Base-by-base conservation (phyloP, 1,284 basidiomycete genomes). In the Erythrobasidium hasegawianum region DNA sequence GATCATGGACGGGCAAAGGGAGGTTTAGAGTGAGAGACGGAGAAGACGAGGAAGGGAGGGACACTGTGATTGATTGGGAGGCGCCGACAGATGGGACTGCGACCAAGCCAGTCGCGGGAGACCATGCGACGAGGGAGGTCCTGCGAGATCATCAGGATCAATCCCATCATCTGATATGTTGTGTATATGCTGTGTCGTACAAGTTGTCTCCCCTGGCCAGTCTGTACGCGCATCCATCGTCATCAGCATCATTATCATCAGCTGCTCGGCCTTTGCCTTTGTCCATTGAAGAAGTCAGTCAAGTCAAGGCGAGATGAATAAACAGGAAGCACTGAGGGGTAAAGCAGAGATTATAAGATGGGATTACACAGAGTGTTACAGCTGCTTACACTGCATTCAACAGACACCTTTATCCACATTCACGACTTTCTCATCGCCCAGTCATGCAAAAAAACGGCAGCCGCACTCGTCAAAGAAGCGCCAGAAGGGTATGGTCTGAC, bases 401-500 rank as follows among this genome's bases (percentile, higher is more conserved):
- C 49, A 61, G 59, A 61, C 24, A 61, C 61, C 53, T 64, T 64
- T 79, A 81, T 83, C 70, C 78, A 88, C 64, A 83, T 89, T 64
- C 83, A 88, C 73, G 79, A 83, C n/a, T 90, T 90, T 77, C 80
- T 90, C 41, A 79, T 76, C 64, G 82, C 83, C 71, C 83, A 81
- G 56, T 80, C 81, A 0, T 86, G 89, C 73, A 73, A 75, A 27
- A 87, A 87, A 72, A 85, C 83, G 22, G 69, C 70, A 7, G 49
- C 59, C 8, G 65, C 70, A 1, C 67, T 73, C 29, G 45, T 65
- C 59, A 72, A 72, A 50, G 72, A 73, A 40, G 68, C 72, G n/a
- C 58, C 50, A 55, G 24, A 60, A 59, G 39, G 45, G 54, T 64
- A 14, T 59, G 67, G 59, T 16, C 27, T 64, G 49, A 41, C 38